Percentiles rank a stretch among this genome's conserved stretches.
These are phyloP conservation scores for Iodosphaeria phyllophila DNA, from an alignment of 2,329 filamentous ascomycete genomes.

Conservation along the genomic window DNA sequence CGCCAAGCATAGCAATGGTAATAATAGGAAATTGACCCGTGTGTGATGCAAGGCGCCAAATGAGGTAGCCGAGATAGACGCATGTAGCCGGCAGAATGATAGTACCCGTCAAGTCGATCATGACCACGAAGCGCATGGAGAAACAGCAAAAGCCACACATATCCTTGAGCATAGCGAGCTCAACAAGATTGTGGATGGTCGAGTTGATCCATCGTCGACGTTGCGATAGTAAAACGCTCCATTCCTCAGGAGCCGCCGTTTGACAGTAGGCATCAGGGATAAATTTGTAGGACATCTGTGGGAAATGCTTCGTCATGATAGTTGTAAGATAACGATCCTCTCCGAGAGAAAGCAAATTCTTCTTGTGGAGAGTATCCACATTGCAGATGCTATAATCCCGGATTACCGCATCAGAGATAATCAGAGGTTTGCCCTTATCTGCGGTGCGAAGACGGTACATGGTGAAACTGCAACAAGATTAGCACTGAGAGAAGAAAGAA, in stretches of 20 bases:
- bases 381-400: constrained; percentile 74
- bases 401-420: constrained; percentile 80
- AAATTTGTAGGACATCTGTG: constrained; percentile 90
- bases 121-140: constrained; percentile 91
- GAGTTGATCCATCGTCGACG: constrained; percentile 99
- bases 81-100: constrained; percentile 81
- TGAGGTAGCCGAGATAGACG: constrained; percentile 70
- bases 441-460: constrained; percentile 95
- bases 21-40: constrained; percentile 66
- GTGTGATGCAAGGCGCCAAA: constrained; percentile 55
- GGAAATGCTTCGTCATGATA: constrained; percentile 96
- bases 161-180: constrained; percentile 77
- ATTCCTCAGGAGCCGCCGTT: constrained; percentile 85
- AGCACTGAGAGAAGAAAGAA: constrained; percentile 17
- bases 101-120: constrained; percentile 85
- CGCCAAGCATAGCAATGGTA: constrained; percentile 75
- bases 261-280: constrained; percentile 81
- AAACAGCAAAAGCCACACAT: constrained; percentile 99
- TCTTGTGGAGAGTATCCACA: constrained; percentile 87
- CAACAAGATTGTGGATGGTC: constrained; percentile 87
- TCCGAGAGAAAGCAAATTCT: constrained; percentile 62
- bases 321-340: constrained; percentile 83
- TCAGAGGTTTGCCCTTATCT: constrained; percentile 84
- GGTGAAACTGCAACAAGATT: constrained; percentile 51
- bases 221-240: constrained; percentile 89